Evolutionary conservation across 805 yeast species (phyloP).

Genomic region (Isabelozyma pseudorhagii): DNA sequence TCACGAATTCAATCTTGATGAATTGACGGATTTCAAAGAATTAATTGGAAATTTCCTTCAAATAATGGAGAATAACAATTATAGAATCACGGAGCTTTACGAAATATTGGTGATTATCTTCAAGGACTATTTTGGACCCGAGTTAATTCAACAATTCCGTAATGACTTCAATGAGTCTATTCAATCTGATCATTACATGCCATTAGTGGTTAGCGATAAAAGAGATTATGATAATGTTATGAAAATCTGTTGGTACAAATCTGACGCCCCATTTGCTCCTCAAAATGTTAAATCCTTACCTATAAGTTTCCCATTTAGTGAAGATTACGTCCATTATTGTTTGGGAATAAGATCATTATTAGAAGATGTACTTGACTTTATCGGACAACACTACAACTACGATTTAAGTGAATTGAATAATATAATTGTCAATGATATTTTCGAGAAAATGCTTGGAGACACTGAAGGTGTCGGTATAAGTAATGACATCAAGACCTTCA

Average conservation of each 20-base stretch:
- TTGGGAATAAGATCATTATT: conserved; percentile 67
- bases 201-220: conserved; percentile 63
- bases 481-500: conserved; percentile 51
- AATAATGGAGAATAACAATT: conserved; percentile 69
- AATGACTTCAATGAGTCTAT: conserved; percentile 60
- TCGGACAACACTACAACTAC: conserved; percentile 61
- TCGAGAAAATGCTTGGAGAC: conserved; percentile 66
- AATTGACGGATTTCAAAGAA: conserved; percentile 54
- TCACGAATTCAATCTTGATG: conserved; percentile 37
- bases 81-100: conserved; percentile 58
- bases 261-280: conserved; percentile 46
- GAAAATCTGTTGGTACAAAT: conserved; percentile 66
- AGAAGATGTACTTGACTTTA: conserved; percentile 59
- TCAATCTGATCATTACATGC: conserved; percentile 84
- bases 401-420: conserved; percentile 56
- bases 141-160: conserved; percentile 53
- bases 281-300: conserved; percentile 51
- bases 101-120: conserved; percentile 58
- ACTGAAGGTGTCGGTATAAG: conserved; percentile 53
- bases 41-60: conserved; percentile 69
- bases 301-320: conserved; percentile 73
- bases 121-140: conserved; percentile 54
- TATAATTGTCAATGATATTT: conserved; percentile 54
- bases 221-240: conserved; percentile 62
- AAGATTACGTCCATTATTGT: conserved; percentile 84